Evolutionary conservation across 1,139 yeast species (phyloP).

Genomic region (Trichomonascaceae sp.): DNA sequence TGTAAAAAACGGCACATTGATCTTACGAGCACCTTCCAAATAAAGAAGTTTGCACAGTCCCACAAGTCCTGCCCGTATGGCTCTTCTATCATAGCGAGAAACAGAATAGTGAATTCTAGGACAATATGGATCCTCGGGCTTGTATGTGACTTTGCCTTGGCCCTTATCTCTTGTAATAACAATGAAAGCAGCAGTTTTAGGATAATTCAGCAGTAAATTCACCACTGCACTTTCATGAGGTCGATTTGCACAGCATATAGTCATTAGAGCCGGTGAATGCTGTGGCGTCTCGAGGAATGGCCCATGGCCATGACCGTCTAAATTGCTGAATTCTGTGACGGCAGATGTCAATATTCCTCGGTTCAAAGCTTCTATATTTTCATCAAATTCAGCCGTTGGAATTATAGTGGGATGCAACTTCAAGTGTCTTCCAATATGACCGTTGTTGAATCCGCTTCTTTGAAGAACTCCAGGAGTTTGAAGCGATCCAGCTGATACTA

Average conservation of each 20-base stretch:
- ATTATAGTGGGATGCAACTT: slow-evolving; percentile 49
- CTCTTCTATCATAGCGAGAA: slow-evolving; percentile 41
- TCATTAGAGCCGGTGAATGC: slow-evolving; percentile 42
- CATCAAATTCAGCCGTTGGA: slow-evolving; percentile 40
- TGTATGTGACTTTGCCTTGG: slow-evolving; percentile 39
- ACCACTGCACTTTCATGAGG: slow-evolving; percentile 35
- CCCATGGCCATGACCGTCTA: slow-evolving; percentile 55
- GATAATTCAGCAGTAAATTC: slow-evolving; percentile 37
- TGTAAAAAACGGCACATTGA: slow-evolving; percentile 38
- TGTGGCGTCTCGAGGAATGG: slow-evolving; percentile 49
- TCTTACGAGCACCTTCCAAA: slow-evolving; percentile 47
- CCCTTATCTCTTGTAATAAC: slow-evolving; percentile 46
- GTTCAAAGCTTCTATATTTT: slow-evolving; percentile 32
- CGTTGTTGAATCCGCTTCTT: slow-evolving; percentile 49
- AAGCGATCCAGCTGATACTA: slow-evolving; percentile 47
- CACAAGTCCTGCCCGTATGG: slow-evolving; percentile 40
- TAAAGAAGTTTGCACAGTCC: slow-evolving; percentile 45
- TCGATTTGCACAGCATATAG: slow-evolving; percentile 43
- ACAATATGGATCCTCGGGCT: slow-evolving; percentile 36
- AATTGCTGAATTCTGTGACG: slow-evolving; percentile 44
- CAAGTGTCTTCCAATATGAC: slow-evolving; percentile 49
- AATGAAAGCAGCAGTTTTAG: slow-evolving; percentile 40
- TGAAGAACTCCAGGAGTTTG: slow-evolving; percentile 48
- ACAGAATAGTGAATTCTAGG: slow-evolving; percentile 40
- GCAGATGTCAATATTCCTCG: slow-evolving; percentile 50